Base-by-base conservation (phyloP, 257 asterid genomes). In the Capsicum pubescens region DNA sequence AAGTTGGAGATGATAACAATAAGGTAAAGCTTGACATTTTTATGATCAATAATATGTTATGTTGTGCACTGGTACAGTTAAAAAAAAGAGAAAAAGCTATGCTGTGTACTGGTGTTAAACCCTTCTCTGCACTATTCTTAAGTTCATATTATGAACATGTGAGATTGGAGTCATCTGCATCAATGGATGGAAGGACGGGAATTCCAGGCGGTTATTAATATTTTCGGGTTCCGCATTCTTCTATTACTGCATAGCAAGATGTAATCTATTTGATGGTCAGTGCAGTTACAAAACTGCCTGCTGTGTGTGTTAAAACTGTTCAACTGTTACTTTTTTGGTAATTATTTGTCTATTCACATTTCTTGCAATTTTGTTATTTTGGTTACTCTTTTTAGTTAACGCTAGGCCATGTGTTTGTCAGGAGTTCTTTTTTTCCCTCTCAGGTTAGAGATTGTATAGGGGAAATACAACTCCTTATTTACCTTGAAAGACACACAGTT, bases 21-120 rank as follows among this genome's bases (percentile, higher is more conserved):
- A 83, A 86, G 93, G 98, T 93, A 87, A 84, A 11, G 39, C 67
- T 58, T 82, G 79, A n/a, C 39, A 35, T 21, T 64, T 52, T 7
- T 54, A 54, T 10, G 48, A 13, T 81, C 6, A 19, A 42, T 44
- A 63, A 32, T 63, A 66, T 39, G 60, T 21, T 81, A 36, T 63
- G 77, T 55, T 46, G 61, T 21, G 84, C 72, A 13, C 57, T 26
- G 39, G 4, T 39, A 50, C 77, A 69, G 39, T 1, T 15, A 69
- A 39, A 69, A 8, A 39, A 39, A 39, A 39, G 5, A 39, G 5
- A 39, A 39, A 39, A 68, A 36, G 32, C 39, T 32, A 32, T 82
- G 79, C 42, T 32, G 61, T 82, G 36, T 64, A 32, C 81, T 14
- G 32, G 84, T 50, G 42, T 17, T 32, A 42, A 74, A 42, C 11